Evolutionary conservation across 805 yeast species (phyloP).

Genomic region (Cyberlindnera maritima): DNA sequence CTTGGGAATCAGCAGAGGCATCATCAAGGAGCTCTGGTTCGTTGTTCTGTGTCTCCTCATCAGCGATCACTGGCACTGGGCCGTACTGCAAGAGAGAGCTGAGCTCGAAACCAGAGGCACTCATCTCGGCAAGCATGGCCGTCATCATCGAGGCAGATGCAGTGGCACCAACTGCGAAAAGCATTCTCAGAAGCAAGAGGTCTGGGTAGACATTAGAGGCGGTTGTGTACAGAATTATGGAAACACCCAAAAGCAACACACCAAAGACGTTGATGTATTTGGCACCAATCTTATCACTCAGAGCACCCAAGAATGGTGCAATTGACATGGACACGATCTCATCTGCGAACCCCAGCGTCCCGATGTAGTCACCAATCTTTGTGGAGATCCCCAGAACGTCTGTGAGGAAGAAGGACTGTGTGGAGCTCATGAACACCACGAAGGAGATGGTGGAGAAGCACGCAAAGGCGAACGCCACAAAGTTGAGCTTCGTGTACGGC

Average conservation of each 20-base stretch:
- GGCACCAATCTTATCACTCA: conserved; percentile 62
- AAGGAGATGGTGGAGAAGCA: conserved; percentile 41
- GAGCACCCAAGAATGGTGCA: conserved; percentile 63
- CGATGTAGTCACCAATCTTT: conserved; percentile 43
- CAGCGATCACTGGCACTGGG: conserved; percentile 1
- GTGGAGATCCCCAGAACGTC: conserved; percentile 33
- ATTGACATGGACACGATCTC: conserved; percentile 51
- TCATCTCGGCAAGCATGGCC: conserved; percentile 55
- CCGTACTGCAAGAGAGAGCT: conserved; percentile 21
- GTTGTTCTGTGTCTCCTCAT: conserved; percentile 4
- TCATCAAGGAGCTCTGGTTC: conserved; percentile 2
- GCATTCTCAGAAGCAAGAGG: conserved; percentile 46
- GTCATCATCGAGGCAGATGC: conserved; percentile 56
- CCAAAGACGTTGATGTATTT: conserved; percentile 49
- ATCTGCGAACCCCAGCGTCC: conserved; percentile 53
- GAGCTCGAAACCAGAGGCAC: conserved; percentile 42
- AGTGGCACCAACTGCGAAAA: conserved; percentile 62
- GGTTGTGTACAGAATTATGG: conserved; percentile 49
- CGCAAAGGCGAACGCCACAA: conserved; percentile 33
- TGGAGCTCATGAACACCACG: conserved; percentile 40
- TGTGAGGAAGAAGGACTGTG: conserved; percentile 43
- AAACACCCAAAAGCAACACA: conserved; percentile 43
- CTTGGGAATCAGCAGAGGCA: conserved; percentile 4
- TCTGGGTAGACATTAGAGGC: conserved; percentile 46
- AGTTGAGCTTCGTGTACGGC: conserved; percentile 27